phyloP scores from a whole-genome alignment of 495 filamentous ascomycete genomes.

The Trichoderma parareesei region DNA sequence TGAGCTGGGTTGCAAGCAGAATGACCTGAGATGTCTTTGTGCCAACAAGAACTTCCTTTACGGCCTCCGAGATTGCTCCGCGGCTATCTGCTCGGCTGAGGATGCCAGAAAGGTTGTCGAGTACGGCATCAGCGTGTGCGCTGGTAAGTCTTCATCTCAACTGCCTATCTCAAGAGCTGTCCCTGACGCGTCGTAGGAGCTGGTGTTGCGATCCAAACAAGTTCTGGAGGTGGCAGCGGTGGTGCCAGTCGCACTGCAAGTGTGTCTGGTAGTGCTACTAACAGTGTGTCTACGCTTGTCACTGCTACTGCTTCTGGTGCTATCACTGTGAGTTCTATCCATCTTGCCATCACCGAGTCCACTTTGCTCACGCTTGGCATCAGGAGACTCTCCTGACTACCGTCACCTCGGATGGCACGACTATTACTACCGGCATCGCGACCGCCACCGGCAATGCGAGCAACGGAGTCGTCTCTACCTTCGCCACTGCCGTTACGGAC shows the following conservation, averaged over 20 bases:
- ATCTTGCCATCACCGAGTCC: background rate
- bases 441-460: slow-evolving; percentile 17
- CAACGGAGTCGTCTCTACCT: slow-evolving; percentile 9
- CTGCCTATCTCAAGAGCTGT: background rate
- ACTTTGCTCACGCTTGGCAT: slow-evolving; percentile 20
- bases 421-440: slow-evolving; percentile 18
- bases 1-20: slow-evolving; percentile 49
- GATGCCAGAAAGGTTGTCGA: slow-evolving; percentile 23
- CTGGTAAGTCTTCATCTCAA: slow-evolving; percentile 15
- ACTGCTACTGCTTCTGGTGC: slow-evolving; percentile 12
- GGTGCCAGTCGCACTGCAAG: slow-evolving; percentile 16
- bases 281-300: slow-evolving; percentile 16
- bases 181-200: background rate
- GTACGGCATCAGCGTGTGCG: slow-evolving; percentile 29
- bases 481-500: slow-evolving; percentile 18
- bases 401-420: slow-evolving; percentile 21
- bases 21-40: slow-evolving; percentile 64
- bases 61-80: slow-evolving; percentile 74
- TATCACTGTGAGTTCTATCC: slow-evolving; percentile 1
- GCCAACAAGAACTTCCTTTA: slow-evolving; percentile 55
- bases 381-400: slow-evolving; percentile 11
- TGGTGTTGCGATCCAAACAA: slow-evolving; percentile 16
- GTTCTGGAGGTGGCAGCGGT: slow-evolving; percentile 18
- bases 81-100: slow-evolving; percentile 48
- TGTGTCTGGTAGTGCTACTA: background rate